Base-by-base conservation (phyloP, 495 filamentous ascomycete genomes). In the Xylaria grammica region DNA sequence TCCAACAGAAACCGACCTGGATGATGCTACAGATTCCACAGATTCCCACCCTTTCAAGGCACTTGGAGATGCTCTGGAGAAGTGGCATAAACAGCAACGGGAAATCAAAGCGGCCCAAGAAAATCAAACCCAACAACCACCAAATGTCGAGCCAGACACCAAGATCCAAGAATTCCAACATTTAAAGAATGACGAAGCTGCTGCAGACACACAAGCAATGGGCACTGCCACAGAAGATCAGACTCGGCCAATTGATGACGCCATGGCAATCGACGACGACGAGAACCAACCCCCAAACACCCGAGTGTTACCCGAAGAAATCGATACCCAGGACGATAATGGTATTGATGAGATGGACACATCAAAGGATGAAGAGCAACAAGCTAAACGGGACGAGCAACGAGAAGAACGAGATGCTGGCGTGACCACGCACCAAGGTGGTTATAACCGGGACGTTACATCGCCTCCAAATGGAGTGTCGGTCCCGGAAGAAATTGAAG, bases 141-240 rank as follows among this genome's bases (percentile, higher is more conserved):
- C 67, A 29, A 58, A 75, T 65, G 60, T 62, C 11, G 71, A 69
- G 38, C 75, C 85, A 60, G 86, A 91, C 51, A 80, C 83, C 20
- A 86, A 92, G 46, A 91, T 82, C 68, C 75, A 75, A 15, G 92
- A 96, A 67, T 96, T 97, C 72, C 92, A 97, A 70, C 94, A 99
- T 75, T 81, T 99, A 10, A 89, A 87, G 63, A 87, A 97, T 67
- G 90, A 96, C 57, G 85, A 93, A 46, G 85, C 89, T 45, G 79
- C 87, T 50, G 86, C 89, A 13, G 94, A 97, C 74, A 86, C 91
- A 0, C 96, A 99, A 75, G 96, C 95, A 53, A 81, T 99, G 48
- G 96, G 96, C 22, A 86, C 91, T 60, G 92, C 95, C 2, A 91
- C 84, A 3, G 88, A 97, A 67, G 94, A 98, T 19, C 91, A 98